Evolutionary conservation across 73 alveolate genomes (phyloP).

Genomic region (Symbiodinium pilosum): DNA sequence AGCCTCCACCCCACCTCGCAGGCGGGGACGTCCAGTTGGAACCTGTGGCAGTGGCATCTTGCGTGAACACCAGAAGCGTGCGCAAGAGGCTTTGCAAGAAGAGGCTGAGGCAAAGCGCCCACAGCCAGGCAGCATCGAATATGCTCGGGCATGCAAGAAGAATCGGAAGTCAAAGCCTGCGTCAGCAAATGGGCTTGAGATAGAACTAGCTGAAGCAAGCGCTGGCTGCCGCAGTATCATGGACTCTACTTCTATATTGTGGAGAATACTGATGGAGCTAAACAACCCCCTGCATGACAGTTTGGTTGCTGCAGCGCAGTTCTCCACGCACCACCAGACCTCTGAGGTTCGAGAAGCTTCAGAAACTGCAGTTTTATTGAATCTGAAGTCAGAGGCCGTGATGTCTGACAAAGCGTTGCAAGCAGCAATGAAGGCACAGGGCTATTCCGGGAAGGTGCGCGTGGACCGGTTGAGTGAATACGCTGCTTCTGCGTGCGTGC

Average conservation of each 20-base stretch:
- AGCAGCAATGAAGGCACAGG: background rate
- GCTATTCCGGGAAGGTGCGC: background rate
- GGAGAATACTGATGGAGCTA: background rate
- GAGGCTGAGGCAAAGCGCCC: background rate
- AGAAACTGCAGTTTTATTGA: background rate
- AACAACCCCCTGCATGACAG: background rate
- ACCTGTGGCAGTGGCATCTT: background rate
- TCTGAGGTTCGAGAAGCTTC: background rate
- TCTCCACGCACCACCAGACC: background rate
- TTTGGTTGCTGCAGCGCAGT: background rate
- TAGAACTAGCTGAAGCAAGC: background rate
- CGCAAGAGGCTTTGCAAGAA: background rate
- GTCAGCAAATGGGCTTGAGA: background rate
- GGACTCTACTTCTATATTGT: background rate
- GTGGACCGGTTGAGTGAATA: background rate
- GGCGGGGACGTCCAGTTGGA: conserved; percentile 10
- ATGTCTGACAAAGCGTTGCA: conserved; percentile 18
- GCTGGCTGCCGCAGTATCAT: background rate
- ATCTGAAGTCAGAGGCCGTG: background rate
- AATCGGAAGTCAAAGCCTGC: background rate
- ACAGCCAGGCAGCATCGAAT: background rate
- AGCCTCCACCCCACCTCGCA: background rate
- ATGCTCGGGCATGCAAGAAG: background rate
- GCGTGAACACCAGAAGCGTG: background rate
- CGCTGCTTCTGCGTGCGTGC: background rate